Evolutionary conservation across 257 asterid species (phyloP), one percentile per base, ranked within the genome.

Genomic region (Cynanchum wilfordii): DNA sequence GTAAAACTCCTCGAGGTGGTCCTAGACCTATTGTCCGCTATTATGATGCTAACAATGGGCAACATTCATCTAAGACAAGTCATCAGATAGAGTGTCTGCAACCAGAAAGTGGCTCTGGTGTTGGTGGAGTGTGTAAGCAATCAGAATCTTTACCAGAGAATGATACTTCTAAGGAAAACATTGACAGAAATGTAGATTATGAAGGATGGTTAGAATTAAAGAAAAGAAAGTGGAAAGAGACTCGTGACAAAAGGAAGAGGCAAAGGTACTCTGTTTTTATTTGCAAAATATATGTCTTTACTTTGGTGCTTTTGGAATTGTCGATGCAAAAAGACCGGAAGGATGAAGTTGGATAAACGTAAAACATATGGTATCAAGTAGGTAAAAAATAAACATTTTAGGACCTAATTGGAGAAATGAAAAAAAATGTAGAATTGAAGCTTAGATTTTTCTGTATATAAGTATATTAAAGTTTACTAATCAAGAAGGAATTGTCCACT

Each of bases 181-280:
- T 87, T 73, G 94, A 90, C 79, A 85, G 79, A 79, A 83, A 65
- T 81, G 87, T 84, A 10, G 89, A 95, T 79, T 95, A 92, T 87
- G 89, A 83, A 73, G 99, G 97, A 77, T 95, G 99, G 99, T 88
- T 95, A 78, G 91, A 95, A 77, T 79, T 82, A 72, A 91, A 84
- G 85, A 95, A 95, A 92, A 86, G 99, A 79, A 95, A 90, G 86
- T 95, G 97, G 97, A 89, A 84, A 83, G 92, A 87, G 78, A 80
- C 84, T 73, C 87, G 91, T 51, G 96, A 95, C 63, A 86, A 80
- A 69, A 90, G 96, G 80, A 95, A 95, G 78, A 89, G 99, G n/a
- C 93, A 84, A 73, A 86, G 97, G 99, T 94, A 83, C 66, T 38
- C 47, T 76, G 49, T 47, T 70, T 56, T 24, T 64, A 17, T 13